phyloP scores from a whole-genome alignment of 2,329 filamentous ascomycete genomes.

The Dothideomycetidae sp. region DNA sequence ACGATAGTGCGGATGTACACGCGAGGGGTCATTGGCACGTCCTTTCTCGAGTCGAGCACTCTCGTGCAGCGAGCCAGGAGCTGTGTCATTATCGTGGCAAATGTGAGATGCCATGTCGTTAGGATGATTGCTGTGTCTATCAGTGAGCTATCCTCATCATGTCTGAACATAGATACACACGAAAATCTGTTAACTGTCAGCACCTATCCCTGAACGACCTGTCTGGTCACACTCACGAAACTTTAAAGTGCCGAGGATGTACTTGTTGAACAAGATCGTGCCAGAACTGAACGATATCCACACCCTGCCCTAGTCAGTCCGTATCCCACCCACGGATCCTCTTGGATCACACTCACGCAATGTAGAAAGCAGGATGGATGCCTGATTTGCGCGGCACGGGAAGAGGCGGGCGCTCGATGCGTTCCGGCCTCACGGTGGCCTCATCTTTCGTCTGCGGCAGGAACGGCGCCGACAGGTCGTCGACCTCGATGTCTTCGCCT shows the following conservation, averaged over 20 bases:
- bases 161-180: constrained; percentile 21
- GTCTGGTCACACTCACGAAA: constrained; percentile 46
- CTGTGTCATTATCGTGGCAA: constrained; percentile 17
- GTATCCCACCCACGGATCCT: not conserved
- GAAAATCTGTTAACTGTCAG: constrained; percentile 25
- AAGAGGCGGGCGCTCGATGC: too few species aligned
- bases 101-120: constrained; percentile 17
- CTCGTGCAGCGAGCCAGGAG: constrained; percentile 15
- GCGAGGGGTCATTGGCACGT: constrained; percentile 16
- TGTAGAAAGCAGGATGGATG: constrained; percentile 75
- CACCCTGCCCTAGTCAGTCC: constrained; percentile 27
- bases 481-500: constrained; percentile 64
- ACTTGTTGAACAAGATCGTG: constrained; percentile 86
- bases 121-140: constrained; percentile 17
- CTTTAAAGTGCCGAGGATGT: constrained; percentile 60
- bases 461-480: constrained; percentile 43
- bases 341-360: constrained; percentile 43
- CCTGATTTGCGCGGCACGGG: constrained; percentile 46
- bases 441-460: constrained; percentile 73
- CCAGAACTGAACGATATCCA: constrained; percentile 74
- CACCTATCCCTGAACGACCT: not conserved
- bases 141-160: constrained; percentile 25
- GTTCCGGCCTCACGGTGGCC: constrained; percentile 53
- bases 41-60: constrained; percentile 15
- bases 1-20: constrained; percentile 17